Base-by-base conservation (phyloP, 768 basidiomycete genomes). In the Tylopilus plumbeoviolaceoides region DNA sequence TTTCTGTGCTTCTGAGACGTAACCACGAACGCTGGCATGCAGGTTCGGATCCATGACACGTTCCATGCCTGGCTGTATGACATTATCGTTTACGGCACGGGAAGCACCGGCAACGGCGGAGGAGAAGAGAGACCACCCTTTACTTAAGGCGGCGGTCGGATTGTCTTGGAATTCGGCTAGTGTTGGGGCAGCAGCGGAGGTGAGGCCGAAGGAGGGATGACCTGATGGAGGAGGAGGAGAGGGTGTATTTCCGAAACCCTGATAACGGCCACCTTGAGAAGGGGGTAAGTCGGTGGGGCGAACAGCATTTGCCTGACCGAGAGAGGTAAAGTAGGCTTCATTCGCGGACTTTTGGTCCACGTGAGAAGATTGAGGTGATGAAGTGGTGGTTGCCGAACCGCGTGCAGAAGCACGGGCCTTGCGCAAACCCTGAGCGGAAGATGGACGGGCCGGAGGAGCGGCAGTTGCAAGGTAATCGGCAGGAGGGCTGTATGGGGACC, bases 121-220 rank as follows among this genome's bases (percentile, higher is more conserved):
- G 27, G 91, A 88, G 65, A 99, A 87, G n/a, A 98, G 71, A 23
- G 92, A 91, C 97, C 97, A 98, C 42, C 95, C 93, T 73, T 98
- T 98, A 62, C 82, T 82, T 14, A 98, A 70, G 0, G 95, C 95
- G 9, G 81, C 84, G 35, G 87, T 69, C 0, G 95, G 95, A 64
- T 92, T 91, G 42, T 87, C 82, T 66, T 95, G 91, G 28, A 98
- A 71, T 18, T 99, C 95, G 39, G 74, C 70, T 3, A 98, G 65
- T 0, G 84, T 78, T 0, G 95, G 95, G 11, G 87, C 85, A 31
- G 86, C 81, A 10, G 85, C 82, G 27, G 91, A 94, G 4, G 91
- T 91, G 39, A 90, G 73, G 6, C 78, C 75, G 62, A 78, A 84
- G 2, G 89, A 81, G 2, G 91, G 85, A 67, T 89, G 79, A 48